phyloP scores from a whole-genome alignment of 2,329 filamentous ascomycete species.

The Hymenoscyphus linearis region DNA sequence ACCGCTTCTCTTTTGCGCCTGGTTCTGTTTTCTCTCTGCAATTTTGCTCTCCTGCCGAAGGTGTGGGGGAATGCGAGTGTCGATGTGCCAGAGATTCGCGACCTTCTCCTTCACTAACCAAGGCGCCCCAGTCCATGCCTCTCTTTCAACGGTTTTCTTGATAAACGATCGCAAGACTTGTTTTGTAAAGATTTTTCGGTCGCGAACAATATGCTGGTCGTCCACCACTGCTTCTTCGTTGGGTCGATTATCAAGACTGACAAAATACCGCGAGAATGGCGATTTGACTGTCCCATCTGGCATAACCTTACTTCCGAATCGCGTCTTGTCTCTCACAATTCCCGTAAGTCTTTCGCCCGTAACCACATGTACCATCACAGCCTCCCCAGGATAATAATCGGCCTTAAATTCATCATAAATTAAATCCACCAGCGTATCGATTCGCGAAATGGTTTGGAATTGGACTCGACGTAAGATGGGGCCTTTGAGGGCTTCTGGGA shows the following conservation, averaged over 20 bases:
- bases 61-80: conserved; percentile 78
- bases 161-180: conserved; percentile 89
- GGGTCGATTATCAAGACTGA: conserved; percentile 63
- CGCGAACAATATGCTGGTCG: conserved; percentile 75
- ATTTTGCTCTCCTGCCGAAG: conserved; percentile 76
- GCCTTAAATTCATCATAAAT: conserved; percentile 76
- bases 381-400: conserved; percentile 87
- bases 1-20: conserved; percentile 52
- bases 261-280: conserved; percentile 74
- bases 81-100: conserved; percentile 78
- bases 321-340: conserved; percentile 78
- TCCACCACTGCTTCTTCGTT: conserved; percentile 74
- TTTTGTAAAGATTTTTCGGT: conserved; percentile 91
- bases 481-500: conserved; percentile 85
- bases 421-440: conserved; percentile 71
- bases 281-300: conserved; percentile 66
- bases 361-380: conserved; percentile 66
- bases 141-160: conserved; percentile 86
- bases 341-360: conserved; percentile 68
- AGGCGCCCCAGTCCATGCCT: conserved; percentile 92
- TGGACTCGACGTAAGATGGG: conserved; percentile 88
- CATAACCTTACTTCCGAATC: conserved; percentile 57
- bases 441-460: conserved; percentile 80
- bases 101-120: conserved; percentile 90
- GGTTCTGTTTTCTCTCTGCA: conserved; percentile 68